Conservation (phyloP, 768 basidiomycete genomes). For the Tulasnella sp. region DNA sequence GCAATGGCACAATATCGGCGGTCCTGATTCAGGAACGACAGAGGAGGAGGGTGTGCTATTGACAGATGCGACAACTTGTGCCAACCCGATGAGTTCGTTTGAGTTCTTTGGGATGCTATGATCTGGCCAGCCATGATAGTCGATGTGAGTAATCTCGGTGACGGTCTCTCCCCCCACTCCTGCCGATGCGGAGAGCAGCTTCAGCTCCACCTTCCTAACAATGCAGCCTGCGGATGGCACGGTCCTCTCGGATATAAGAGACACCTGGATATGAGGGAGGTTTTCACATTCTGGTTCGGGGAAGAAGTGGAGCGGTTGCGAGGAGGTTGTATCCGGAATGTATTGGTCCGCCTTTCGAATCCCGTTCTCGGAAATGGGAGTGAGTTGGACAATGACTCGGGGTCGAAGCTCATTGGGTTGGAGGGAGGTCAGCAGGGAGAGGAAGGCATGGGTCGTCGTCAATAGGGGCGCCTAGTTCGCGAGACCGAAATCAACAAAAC, state of each 20-base stretch:
- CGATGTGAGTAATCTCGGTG: conserved; percentile 49
- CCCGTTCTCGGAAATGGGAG: conserved; percentile 57
- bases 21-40: conserved; percentile 34
- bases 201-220: conserved; percentile 40
- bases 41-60: not conserved
- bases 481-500: not conserved
- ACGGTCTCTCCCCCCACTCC: too few species aligned
- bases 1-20: conserved; percentile 67
- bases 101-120: conserved; percentile 55
- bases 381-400: conserved; percentile 74
- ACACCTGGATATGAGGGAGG: conserved; percentile 44
- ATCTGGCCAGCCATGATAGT: conserved; percentile 76
- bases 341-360: conserved; percentile 67
- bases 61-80: not conserved
- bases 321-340: conserved; percentile 40
- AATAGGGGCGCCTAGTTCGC: conserved; percentile 48
- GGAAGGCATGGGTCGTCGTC: conserved; percentile 60
- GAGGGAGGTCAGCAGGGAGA: conserved; percentile 46
- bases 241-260: conserved; percentile 37
- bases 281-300: conserved; percentile 31
- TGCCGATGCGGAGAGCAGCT: conserved; percentile 4
- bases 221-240: conserved; percentile 52
- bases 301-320: not conserved
- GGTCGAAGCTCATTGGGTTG: conserved; percentile 35
- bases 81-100: conserved; percentile 1